Evolutionary conservation across 345 rosid species (phyloP).

Genomic region (Schrenkiella parvula): DNA sequence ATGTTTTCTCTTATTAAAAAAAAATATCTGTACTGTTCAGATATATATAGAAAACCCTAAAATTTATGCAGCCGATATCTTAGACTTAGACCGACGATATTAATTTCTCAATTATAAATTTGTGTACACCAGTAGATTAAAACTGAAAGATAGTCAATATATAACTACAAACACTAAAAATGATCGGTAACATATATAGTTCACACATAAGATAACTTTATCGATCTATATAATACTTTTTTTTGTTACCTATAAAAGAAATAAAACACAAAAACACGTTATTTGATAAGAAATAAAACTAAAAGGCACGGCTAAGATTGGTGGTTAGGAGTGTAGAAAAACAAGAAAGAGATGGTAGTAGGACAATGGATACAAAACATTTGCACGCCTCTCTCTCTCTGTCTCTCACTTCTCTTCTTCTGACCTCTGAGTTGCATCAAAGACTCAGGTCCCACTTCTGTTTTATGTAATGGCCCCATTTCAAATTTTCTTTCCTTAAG

Average conservation of each 20-base stretch:
- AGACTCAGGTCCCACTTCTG: constrained; percentile 19
- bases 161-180: no score
- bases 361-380: constrained; percentile 15
- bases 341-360: constrained; percentile 16
- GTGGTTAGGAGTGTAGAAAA: constrained; percentile 32
- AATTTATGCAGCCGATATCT: constrained; percentile 28
- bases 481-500: neutral
- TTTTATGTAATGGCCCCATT: neutral
- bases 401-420: neutral
- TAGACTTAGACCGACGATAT: constrained; percentile 26
- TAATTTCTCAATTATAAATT: neutral
- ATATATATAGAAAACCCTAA: constrained; percentile 2
- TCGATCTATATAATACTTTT: no score
- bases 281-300: neutral
- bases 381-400: constrained; percentile 24
- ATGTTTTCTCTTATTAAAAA: neutral
- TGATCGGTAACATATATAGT: neutral
- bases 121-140: neutral
- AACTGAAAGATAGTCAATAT: neutral
- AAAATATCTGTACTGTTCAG: constrained; percentile 16
- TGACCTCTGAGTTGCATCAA: neutral
- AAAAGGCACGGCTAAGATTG: constrained; percentile 30
- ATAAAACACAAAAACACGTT: neutral
- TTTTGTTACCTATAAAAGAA: no score
- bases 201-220: no score